Base-by-base conservation (phyloP, 1,139 yeast species). In the Neolecta irregularis region DNA sequence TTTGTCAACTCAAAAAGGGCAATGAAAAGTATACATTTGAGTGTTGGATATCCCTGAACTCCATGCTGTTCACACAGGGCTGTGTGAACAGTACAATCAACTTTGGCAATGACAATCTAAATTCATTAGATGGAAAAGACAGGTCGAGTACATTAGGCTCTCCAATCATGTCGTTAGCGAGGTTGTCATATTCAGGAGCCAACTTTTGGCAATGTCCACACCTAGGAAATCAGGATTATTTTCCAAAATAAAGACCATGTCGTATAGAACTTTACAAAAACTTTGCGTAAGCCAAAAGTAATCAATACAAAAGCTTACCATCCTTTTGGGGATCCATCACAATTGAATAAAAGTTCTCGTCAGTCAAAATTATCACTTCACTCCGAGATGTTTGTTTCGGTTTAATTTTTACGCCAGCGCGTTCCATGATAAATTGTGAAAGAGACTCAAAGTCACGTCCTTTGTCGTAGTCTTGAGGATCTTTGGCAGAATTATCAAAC, bases 171-270 rank as follows among this genome's bases (percentile, higher is more conserved):
- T 62, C 47, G 4, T 62, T 64, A 1, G 74, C 73, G 30, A 75
- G 60, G 48, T 66, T 60, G 43, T 73, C 79, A 54, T 70, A 70
- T 4, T 64, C 62, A 6, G 91, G 91, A 51, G 66, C 65, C 51
- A 78, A 55, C 37, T 61, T 64, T 54, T 71, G 69, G 57, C 91
- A 78, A 57, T 78, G 85, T 34, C 78, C 66, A 51, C 92, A 78
- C 92, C 91, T 78, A 37, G 69, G 70, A 25, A 88, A 80, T 48
- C 75, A 76, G 50, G 76, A 75, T 19, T 26, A 20, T 8, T 12
- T 31, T 20, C 26, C 29, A n/a, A 33, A 24, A n/a, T 9, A 11
- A 20, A 30, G 5, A 18, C 36, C 44, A 33, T 4, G 38, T 42
- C 9, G 39, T 39, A 25, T 38, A 38, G 20, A 37, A 32, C 17